Percentiles rank a stretch among this genome's conserved stretches.
phyloP scores from a whole-genome alignment of 2,329 filamentous ascomycete genomes.

The Pseudogymnoascus pannorum region DNA sequence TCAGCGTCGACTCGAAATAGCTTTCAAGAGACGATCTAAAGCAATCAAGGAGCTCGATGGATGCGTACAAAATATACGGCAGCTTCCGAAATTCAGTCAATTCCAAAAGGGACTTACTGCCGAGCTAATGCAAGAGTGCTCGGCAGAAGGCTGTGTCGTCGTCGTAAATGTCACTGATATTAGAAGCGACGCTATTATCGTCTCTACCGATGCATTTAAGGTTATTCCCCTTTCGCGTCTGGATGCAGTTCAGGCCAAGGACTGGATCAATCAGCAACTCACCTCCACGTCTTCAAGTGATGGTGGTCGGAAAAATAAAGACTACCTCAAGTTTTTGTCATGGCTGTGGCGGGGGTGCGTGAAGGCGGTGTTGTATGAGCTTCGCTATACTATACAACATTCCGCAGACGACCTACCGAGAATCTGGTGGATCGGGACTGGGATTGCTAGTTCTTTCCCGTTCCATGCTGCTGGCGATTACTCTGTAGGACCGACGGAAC shows the following conservation, averaged over 20 bases:
- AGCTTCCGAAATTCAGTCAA: too few species aligned
- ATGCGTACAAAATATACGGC: too few species aligned
- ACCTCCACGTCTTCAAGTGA: too few species aligned
- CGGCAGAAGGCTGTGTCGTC: background rate
- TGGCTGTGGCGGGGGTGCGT: background rate
- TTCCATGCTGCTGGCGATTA: slow-evolving; percentile 12
- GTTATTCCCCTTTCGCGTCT: background rate
- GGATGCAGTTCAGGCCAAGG: background rate
- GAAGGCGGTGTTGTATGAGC: too few species aligned
- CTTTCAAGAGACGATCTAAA: too few species aligned
- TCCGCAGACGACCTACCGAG: too few species aligned
- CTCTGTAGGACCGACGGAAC: background rate
- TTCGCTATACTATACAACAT: too few species aligned
- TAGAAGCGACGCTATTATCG: background rate
- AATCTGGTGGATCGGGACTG: slow-evolving; percentile 13
- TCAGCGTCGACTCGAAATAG: too few species aligned
- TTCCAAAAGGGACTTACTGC: background rate
- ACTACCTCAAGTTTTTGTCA: background rate
- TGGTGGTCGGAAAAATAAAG: too few species aligned
- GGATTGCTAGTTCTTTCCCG: background rate
- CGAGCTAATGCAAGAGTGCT: background rate
- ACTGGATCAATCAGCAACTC: too few species aligned
- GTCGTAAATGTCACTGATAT: background rate
- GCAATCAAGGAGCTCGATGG: too few species aligned
- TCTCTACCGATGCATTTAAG: background rate